Conservation (phyloP, 345 rosid species). For the Trapa bicornis region DNA sequence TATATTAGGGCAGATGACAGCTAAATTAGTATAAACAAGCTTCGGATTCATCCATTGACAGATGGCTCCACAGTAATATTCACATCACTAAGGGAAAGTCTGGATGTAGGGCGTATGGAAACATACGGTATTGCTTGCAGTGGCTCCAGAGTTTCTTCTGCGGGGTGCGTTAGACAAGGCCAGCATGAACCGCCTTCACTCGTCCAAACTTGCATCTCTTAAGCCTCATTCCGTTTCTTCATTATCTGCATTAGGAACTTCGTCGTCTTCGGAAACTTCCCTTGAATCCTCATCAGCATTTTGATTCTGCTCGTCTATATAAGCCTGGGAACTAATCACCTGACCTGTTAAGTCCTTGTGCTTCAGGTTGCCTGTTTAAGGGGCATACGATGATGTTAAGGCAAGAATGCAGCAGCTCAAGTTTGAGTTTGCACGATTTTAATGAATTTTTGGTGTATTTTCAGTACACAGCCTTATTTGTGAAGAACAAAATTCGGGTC, state of each 20-base stretch:
- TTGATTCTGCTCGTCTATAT: conserved; percentile 29
- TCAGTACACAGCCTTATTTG: neutral
- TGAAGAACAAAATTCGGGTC: neutral
- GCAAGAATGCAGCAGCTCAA: neutral
- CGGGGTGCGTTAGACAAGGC: no score
- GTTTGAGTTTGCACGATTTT: neutral
- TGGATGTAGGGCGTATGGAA: neutral
- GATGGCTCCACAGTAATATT: neutral
- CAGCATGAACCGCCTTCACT: neutral
- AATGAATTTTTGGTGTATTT: no score
- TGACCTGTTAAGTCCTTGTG: conserved; percentile 79
- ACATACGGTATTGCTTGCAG: neutral
- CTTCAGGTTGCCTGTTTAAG: conserved; percentile 60
- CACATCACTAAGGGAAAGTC: neutral
- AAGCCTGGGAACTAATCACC: conserved; percentile 79
- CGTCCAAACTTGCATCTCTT: neutral
- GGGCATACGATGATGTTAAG: neutral
- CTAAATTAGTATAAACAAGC: neutral
- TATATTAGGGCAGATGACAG: neutral
- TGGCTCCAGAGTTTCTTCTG: no score
- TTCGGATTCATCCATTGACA: neutral
- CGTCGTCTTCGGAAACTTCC: conserved; percentile 18
- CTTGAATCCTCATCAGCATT: conserved; percentile 25
- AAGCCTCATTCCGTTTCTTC: conserved; percentile 13
- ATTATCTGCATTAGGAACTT: conserved; percentile 15